These are phyloP conservation scores for Linnemannia zychae DNA, from an alignment of 192 early-diverging fungal genomes.

Conservation along the genomic window DNA sequence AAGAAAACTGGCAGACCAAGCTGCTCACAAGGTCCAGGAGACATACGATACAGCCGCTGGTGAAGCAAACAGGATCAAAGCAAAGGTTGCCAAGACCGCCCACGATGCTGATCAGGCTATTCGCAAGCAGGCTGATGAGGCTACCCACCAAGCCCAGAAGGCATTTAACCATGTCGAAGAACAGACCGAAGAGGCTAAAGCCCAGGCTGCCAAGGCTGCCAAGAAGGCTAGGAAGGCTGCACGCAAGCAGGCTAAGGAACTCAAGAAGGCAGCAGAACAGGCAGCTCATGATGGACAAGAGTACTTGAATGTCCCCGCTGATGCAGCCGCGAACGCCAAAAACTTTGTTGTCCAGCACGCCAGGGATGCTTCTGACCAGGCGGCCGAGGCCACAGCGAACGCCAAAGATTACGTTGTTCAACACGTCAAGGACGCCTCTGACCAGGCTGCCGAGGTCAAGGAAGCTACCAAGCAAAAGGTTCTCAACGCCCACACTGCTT, in stretches of 20 bases:
- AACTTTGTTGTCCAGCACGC: conserved; percentile 23
- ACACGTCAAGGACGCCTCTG: conserved; percentile 17
- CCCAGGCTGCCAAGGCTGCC: conserved; percentile 11
- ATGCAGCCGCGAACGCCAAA: conserved; percentile 31
- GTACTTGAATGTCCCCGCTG: background rate
- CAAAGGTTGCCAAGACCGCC: conserved; percentile 6
- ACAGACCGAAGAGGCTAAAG: background rate
- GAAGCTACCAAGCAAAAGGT: conserved; percentile 35
- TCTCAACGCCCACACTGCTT: conserved; percentile 25
- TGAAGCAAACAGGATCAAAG: conserved; percentile 26
- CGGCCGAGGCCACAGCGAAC: conserved; percentile 20
- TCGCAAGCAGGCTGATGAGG: background rate
- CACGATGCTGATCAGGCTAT: conserved; percentile 9
- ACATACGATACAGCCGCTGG: conserved; percentile 16
- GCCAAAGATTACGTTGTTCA: conserved; percentile 32
- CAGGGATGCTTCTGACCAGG: conserved; percentile 1
- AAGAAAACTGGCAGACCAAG: conserved; percentile 5
- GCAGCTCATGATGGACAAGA: conserved; percentile 16
- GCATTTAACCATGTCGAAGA: background rate
- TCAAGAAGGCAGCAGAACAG: conserved; percentile 13
- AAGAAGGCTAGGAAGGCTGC: background rate
- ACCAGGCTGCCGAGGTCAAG: conserved; percentile 16
- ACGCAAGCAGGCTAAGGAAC: conserved; percentile 13
- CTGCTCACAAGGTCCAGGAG: conserved; percentile 24
- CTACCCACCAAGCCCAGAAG: conserved; percentile 18